phyloP scores from a whole-genome alignment of 768 basidiomycete genomes.

The Fomitopsis pulvina region DNA sequence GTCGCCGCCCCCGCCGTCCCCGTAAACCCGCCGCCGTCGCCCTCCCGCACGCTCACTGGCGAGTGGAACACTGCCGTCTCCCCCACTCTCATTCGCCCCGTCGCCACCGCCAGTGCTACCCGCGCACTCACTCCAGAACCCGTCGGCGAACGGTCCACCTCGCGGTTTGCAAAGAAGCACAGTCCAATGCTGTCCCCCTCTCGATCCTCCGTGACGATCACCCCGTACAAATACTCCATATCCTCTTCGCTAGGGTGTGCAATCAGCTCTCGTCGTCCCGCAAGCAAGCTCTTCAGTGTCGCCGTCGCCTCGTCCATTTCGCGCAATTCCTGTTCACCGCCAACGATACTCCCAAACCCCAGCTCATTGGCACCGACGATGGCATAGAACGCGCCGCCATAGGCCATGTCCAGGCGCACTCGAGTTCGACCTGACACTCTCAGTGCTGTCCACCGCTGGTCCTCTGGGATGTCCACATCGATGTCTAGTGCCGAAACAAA shows the following conservation, averaged over 20 bases:
- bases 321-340: constrained; percentile 8
- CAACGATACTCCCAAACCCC: constrained; percentile 25
- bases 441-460: constrained; percentile 22
- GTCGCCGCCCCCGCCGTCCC: constrained; percentile 20
- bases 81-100: constrained; percentile 21
- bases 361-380: constrained; percentile 29
- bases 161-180: constrained; percentile 34
- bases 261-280: constrained; percentile 18
- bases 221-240: constrained; percentile 31
- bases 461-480: constrained; percentile 23
- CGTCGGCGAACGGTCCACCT: constrained; percentile 34
- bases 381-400: constrained; percentile 35
- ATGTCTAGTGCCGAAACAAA: constrained; percentile 26
- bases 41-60: constrained; percentile 20
- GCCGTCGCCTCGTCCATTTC: constrained; percentile 27
- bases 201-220: constrained; percentile 28
- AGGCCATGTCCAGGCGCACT: constrained; percentile 29
- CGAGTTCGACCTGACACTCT: constrained; percentile 3
- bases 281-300: constrained; percentile 21
- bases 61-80: constrained; percentile 29
- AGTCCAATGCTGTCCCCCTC: constrained; percentile 12
- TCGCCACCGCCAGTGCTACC: constrained; percentile 29
- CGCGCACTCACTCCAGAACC: constrained; percentile 35
- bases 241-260: constrained; percentile 26
- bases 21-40: constrained; percentile 20